A percentile compares a stretch with the other conserved stretches of the same genome.
Evolutionary conservation across 2,329 filamentous ascomycete species (phyloP).

Genomic region (Trichoderma sp.): DNA sequence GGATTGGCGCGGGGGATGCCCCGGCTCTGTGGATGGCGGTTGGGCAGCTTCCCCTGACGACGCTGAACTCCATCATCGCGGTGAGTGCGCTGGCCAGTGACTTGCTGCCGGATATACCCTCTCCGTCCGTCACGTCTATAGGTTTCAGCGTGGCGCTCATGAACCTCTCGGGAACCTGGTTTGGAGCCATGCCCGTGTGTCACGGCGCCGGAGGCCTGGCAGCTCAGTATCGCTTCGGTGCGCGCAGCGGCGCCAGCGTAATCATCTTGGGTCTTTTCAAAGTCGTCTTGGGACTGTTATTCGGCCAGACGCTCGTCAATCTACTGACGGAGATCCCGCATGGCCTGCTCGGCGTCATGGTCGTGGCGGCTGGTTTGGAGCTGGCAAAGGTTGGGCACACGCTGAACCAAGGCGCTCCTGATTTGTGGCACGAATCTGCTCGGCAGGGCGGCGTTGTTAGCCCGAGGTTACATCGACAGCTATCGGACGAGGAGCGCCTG

Average conservation of each 20-base stretch:
- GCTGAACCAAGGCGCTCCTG: conserved; percentile 71
- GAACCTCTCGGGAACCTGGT: conserved; percentile 87
- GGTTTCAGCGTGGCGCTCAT: conserved; percentile 81
- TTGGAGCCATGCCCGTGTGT: conserved; percentile 93
- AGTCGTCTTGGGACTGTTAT: conserved; percentile 72
- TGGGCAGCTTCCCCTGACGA: conserved; percentile 87
- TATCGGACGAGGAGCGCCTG: conserved; percentile 69
- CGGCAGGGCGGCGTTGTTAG: conserved; percentile 44
- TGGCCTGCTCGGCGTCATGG: conserved; percentile 81
- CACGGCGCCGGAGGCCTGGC: conserved; percentile 91
- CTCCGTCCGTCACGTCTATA: conserved; percentile 74
- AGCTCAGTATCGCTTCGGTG: conserved; percentile 88
- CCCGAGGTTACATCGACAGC: conserved; percentile 52
- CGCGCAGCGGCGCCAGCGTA: conserved; percentile 82
- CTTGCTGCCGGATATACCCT: conserved; percentile 68
- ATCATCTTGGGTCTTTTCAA: conserved; percentile 79
- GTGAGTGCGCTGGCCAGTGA: conserved; percentile 79
- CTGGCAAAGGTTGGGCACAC: conserved; percentile 83
- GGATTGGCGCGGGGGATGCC: conserved; percentile 38
- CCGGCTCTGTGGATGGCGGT: conserved; percentile 65
- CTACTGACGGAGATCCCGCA: conserved; percentile 75
- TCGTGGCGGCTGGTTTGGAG: conserved; percentile 86
- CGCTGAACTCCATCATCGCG: conserved; percentile 89
- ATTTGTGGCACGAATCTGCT: conserved; percentile 61
- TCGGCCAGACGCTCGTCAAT: conserved; percentile 73